A percentile compares a stretch with the other conserved stretches of the same genome.
phyloP scores from a whole-genome alignment of 2,329 filamentous ascomycete species.

The Alternaria gaisen region DNA sequence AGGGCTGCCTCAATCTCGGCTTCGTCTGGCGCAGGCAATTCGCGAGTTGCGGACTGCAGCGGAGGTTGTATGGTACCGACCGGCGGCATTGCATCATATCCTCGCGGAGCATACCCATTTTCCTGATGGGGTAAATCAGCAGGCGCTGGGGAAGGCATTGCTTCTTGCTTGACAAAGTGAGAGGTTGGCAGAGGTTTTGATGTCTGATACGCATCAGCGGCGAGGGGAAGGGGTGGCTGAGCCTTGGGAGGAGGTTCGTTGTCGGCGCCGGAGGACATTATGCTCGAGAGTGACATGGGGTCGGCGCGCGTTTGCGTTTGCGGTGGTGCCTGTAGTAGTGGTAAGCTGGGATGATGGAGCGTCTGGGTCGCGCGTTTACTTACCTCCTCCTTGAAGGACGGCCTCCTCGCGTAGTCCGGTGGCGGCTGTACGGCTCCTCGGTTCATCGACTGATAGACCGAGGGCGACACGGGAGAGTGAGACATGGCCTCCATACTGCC shows the following conservation, averaged over 20 bases:
- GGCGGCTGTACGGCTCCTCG: constrained; percentile 49
- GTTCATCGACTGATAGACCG: constrained; percentile 43
- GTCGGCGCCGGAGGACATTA: constrained; percentile 84
- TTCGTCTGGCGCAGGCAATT: constrained; percentile 58
- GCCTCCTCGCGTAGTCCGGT: constrained; percentile 39
- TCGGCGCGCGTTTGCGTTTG: constrained; percentile 84
- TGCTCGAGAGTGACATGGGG: constrained; percentile 96
- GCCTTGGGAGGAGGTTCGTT: constrained; percentile 69
- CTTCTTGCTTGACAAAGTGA: constrained; percentile 49
- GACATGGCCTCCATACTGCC: constrained; percentile 48
- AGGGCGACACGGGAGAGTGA: constrained; percentile 51
- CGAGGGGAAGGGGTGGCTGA: constrained; percentile 49
- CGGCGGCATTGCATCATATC: constrained; percentile 37
- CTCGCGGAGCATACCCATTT: constrained; percentile 26
- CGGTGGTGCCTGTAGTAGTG: constrained; percentile 61
- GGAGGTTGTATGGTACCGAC: constrained; percentile 28
- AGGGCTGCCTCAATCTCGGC: constrained; percentile 74
- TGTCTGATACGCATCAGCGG: constrained; percentile 27
- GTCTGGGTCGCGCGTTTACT: constrained; percentile 16
- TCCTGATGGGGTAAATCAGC: constrained; percentile 33
- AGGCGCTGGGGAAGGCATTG: constrained; percentile 40
- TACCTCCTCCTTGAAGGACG: constrained; percentile 50
- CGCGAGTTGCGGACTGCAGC: constrained; percentile 32
- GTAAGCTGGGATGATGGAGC: constrained; percentile 29
- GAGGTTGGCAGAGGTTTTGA: constrained; percentile 35